These are phyloP conservation scores for Penicillium occitanis DNA, from an alignment of 2,329 filamentous ascomycete genomes.

Conservation along the genomic window DNA sequence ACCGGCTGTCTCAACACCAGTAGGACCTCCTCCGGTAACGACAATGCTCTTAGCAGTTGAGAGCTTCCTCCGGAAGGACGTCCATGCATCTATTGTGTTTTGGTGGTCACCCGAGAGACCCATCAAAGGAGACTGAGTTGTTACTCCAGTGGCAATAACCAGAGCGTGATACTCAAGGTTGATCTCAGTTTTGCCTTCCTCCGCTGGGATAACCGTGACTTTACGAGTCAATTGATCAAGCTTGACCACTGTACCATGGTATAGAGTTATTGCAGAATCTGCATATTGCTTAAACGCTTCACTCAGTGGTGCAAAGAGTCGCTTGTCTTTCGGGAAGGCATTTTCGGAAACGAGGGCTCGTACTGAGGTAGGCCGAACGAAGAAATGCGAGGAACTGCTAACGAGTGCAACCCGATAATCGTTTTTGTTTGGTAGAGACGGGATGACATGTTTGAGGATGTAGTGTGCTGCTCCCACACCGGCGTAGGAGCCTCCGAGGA, in stretches of 20 bases:
- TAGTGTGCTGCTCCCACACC: slow-evolving; percentile 56
- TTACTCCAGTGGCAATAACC: slow-evolving; percentile 52
- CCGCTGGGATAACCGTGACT: slow-evolving; percentile 33
- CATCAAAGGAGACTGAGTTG: slow-evolving; percentile 48
- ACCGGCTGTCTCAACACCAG: slow-evolving; percentile 52
- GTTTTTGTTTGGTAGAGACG: slow-evolving; percentile 38
- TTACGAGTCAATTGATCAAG: background rate
- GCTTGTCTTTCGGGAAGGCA: slow-evolving; percentile 45
- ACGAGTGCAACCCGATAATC: slow-evolving; percentile 47
- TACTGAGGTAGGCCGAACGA: slow-evolving; percentile 49
- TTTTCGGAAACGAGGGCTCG: slow-evolving; percentile 50
- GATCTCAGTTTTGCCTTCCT: slow-evolving; percentile 14
- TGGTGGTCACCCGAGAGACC: slow-evolving; percentile 40
- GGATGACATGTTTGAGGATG: slow-evolving; percentile 53
- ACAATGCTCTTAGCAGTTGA: slow-evolving; percentile 45
- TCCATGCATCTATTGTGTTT: slow-evolving; percentile 39
- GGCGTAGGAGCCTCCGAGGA: slow-evolving; percentile 56
- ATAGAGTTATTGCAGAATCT: slow-evolving; percentile 40
- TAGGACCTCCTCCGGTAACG: slow-evolving; percentile 29
- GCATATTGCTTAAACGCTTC: slow-evolving; percentile 44
- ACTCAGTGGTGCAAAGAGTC: slow-evolving; percentile 45
- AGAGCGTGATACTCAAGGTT: slow-evolving; percentile 47
- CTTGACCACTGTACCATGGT: slow-evolving; percentile 43
- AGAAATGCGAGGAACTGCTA: slow-evolving; percentile 43
- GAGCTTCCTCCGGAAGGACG: slow-evolving; percentile 43